Base-by-base conservation (phyloP, 352 stramenopile genomes). In the Phytopythium mirpurense region DNA sequence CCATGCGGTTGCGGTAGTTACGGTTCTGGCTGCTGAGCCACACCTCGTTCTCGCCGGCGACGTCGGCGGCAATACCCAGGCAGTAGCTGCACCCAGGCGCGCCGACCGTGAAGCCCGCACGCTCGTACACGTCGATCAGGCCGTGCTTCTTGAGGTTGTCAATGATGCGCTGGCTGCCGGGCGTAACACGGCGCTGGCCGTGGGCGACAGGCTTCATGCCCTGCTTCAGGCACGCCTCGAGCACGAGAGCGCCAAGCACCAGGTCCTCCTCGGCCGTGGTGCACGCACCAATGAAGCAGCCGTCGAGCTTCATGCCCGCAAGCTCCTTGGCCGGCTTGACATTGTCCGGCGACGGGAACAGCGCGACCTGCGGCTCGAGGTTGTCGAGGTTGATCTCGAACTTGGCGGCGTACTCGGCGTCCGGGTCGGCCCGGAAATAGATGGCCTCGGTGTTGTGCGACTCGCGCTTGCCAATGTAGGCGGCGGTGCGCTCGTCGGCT, bases 1-100 rank as follows among this genome's bases (percentile, higher is more conserved):
- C 83, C 83, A 94, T 94, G 45, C 83, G 83, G 74, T 92, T 92
- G 51, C 82, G 78, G 68, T 90, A 94, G 68, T 94, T 94, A 23
- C 83, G 81, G 68, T 94, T 94, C 73, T 92, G 81, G 42, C 59
- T 76, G 29, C 67, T 85, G 50, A 94, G 79, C 82, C 83, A 92
- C 48, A 94, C 83, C 41, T 94, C 82, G 50, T 87, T 83, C 51
- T 92, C 81, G 10, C 74, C 75, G 4, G 82, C 81, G 8, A 94
- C 81, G 48, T 92, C 83, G n/a, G 81, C 82, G 38, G 78, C 83
- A 27, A 94, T 92, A 31, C 77, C 83, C 1, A 94, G 61, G 47
- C 83, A 94, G 64, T 84, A 92, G 57, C 73, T 87, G 72, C 83
- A 94, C 27, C 81, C 80, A 0, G 83, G 83, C 0, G 79, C 83